Base-by-base conservation (phyloP, 495 filamentous ascomycete species). In the Aspergillus wentii region DNA sequence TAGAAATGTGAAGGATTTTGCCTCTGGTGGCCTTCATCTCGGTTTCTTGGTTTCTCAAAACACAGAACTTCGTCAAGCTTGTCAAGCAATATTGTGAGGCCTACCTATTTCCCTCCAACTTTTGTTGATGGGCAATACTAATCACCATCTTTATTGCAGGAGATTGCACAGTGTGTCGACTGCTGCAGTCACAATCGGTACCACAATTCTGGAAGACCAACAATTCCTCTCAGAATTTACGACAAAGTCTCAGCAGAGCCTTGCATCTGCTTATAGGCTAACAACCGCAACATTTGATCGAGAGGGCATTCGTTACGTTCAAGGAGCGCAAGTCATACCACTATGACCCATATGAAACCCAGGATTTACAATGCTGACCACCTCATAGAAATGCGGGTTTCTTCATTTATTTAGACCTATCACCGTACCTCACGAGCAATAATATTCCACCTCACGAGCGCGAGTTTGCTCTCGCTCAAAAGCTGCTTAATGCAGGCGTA, bases 321-420 rank as follows among this genome's bases (percentile, higher is more conserved):
- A 56, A 35, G 48, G 51, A 30, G 57, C 41, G 62, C 62, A 44
- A 41, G 53, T 39, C 8, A 10, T 15, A 13, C 26, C 26, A 9
- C 26, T n/a, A n/a, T 13, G 11, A 5, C 26, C 26, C 26, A 29
- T 29, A 25, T 25, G 22, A 21, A 19, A 8, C 15, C 0, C 7
- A 19, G 14, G 8, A 17, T 8, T 17, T 11, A 9, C 18, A 20
- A 32, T 7, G 18, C 17, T 5, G 1, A 4, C 11, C 8, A 6
- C 23, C 5, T 27, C 10, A 22, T 23, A 66, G 62, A 21, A 75
- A 72, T 40, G 72, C 72, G 3, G 73, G 68, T 3, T 71, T 77
- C 44, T 77, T 76, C 33, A 39, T 77, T 5, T 76, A 70, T 43
- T 49, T 68, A 4, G 67, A 76, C 46, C 46, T 76, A n/a, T 58